Evolutionary conservation across 108 stramenopile species (phyloP), one percentile per base, ranked within the genome.

Genomic region (Fragilariopsis cylindrus): DNA sequence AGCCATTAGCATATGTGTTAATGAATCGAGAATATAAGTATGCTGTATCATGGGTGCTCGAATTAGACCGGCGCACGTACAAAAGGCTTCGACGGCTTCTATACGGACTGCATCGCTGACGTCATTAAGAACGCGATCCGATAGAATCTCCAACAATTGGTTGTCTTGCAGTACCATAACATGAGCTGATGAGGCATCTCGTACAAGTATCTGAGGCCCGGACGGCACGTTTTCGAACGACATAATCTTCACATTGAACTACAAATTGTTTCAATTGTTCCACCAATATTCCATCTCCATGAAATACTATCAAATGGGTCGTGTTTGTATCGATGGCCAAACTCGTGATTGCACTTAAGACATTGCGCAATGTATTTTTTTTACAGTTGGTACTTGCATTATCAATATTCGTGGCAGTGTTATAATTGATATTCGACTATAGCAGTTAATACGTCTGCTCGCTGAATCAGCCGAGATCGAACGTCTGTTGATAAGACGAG

Each of bases 81-180:
- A 65, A 64, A 84, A 85, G 8, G 87, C 87, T 18, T 80, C 82
- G 9, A 76, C 64, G 7, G 87, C 84, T 66, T 87, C 87, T 4
- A 55, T 42, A 9, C 87, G 80, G 4, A 87, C 79, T 43, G 77
- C 83, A 15, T 45, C 46, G 63, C 40, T 67, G 50, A 13, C 13
- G 64, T 87, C 87, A 15, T 78, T 57, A 2, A 77, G 44, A 4
- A 82, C 87, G 19, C 56, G 43, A 49, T 76, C 15, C 3, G 81
- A 84, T 3, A 87, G 65, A 46, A 58, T 54, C 7, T 77, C 70
- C 71, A 87, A 50, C 42, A 82, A 44, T 13, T 63, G 43, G 62
- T 63, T 44, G 8, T 41, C 7, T 7, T 63, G 62, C 0, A 63
- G 6, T 30, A 60, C 4, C 62, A 63, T 4, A n/a, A 63, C 7